Percentiles rank a stretch among this genome's conserved stretches.
Conservation (phyloP, 148 eudicot genomes). For the Diospyros lotus region DNA sequence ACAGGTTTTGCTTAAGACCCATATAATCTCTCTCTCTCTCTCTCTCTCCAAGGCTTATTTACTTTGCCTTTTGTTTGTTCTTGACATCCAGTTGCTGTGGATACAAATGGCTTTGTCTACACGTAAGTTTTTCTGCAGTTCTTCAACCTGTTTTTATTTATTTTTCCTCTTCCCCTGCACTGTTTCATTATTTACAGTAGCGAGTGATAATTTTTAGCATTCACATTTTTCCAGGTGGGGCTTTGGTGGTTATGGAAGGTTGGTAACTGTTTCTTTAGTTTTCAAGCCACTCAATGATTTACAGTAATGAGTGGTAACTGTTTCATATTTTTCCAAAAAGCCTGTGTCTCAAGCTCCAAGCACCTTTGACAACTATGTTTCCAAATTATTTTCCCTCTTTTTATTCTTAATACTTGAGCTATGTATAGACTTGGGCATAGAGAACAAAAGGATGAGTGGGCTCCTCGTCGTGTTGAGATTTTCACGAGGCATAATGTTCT, state of each 20-base stretch:
- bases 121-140: constrained; percentile 58
- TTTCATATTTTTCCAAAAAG: no score
- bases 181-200: constrained; percentile 4
- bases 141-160: background rate
- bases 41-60: constrained; percentile 2
- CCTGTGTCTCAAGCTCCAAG: no score
- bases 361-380: background rate
- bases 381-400: background rate
- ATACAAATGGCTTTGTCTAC: constrained; percentile 84
- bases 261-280: constrained; percentile 19
- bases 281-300: background rate
- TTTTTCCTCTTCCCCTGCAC: background rate
- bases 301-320: background rate
- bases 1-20: constrained; percentile 49
- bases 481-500: constrained; percentile 78
- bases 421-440: constrained; percentile 79
- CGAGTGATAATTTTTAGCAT: background rate
- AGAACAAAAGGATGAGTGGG: constrained; percentile 93
- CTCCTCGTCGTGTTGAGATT: constrained; percentile 82
- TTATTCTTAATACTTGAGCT: constrained; percentile 10
- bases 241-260: constrained; percentile 99
- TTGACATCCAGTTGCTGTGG: constrained; percentile 75
- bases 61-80: constrained; percentile 11
- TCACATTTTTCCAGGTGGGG: constrained; percentile 72
- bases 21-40: background rate